A percentile compares a stretch with the other conserved stretches of the same genome.
Conservation (phyloP, 495 filamentous ascomycete genomes). For the Podospora pseudocomata region DNA sequence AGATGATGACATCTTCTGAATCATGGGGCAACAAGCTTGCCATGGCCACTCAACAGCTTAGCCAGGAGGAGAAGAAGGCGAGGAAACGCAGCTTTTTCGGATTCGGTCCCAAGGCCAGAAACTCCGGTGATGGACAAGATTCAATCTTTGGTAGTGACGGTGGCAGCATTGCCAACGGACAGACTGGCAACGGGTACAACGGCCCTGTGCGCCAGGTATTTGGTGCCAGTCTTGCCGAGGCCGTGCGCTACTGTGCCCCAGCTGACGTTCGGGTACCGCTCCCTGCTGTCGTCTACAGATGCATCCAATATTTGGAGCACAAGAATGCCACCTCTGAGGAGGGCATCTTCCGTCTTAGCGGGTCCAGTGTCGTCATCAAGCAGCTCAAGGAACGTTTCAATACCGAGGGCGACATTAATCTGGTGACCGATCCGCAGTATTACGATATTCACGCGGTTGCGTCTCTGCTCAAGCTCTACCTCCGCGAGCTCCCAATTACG, state of each 20-base stretch:
- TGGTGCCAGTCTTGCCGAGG: conserved; percentile 80
- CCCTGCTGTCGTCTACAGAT: conserved; percentile 95
- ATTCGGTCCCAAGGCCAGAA: conserved; percentile 61
- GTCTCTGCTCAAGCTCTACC: conserved; percentile 87
- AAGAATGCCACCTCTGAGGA: conserved; percentile 84
- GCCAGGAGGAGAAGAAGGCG: conserved; percentile 67
- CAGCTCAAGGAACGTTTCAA: conserved; percentile 88
- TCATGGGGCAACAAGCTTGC: conserved; percentile 76
- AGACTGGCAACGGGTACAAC: conserved; percentile 43
- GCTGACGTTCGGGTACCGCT: conserved; percentile 66
- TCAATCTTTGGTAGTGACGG: conserved; percentile 41
- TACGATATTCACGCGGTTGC: conserved; percentile 97
- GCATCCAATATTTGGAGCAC: conserved; percentile 85
- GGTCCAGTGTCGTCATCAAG: conserved; percentile 91
- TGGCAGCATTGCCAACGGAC: conserved; percentile 20
- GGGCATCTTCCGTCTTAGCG: conserved; percentile 93
- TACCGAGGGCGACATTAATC: conserved; percentile 86
- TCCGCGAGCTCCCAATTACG: conserved; percentile 85
- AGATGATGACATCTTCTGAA: conserved; percentile 79
- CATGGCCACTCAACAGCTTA: conserved; percentile 42
- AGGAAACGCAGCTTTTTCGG: conserved; percentile 95
- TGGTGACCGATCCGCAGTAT: conserved; percentile 76
- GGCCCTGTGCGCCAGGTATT: conserved; percentile 71
- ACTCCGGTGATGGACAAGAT: conserved; percentile 48
- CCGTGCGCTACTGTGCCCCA: conserved; percentile 75